Evolutionary conservation across 257 asterid species (phyloP).

Genomic region (Mentha longifolia): DNA sequence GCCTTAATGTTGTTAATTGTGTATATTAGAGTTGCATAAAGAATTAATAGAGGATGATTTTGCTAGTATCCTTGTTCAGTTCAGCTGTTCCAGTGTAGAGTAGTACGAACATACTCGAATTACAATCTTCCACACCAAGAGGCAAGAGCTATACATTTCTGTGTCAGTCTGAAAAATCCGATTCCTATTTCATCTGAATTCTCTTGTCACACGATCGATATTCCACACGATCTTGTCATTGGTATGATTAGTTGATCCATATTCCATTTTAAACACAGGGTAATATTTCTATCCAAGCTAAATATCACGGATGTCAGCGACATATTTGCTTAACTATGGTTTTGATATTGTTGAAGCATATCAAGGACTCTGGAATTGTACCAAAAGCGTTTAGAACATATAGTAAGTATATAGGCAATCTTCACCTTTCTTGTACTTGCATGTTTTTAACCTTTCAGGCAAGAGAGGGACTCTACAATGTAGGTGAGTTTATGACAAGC

Average conservation of each 20-base stretch:
- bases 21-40: constrained; percentile 1
- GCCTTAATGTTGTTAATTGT: not conserved
- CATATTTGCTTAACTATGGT: not conserved
- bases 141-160: not conserved
- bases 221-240: constrained; percentile 1
- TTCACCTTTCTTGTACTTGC: constrained; percentile 25
- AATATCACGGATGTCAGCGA: not conserved
- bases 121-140: not conserved
- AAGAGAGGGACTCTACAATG: constrained; percentile 61
- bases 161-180: not conserved
- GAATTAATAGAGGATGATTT: not conserved
- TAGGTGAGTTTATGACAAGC: constrained; percentile 90
- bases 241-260: not conserved
- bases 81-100: not conserved
- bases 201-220: not conserved
- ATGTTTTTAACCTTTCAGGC: constrained; percentile 47
- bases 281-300: not conserved
- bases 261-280: constrained; percentile 8
- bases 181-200: not conserved
- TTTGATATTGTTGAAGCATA: not conserved
- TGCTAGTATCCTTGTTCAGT: not conserved
- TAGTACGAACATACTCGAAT: not conserved
- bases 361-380: constrained; percentile 9
- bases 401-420: not conserved
- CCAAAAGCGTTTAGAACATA: not conserved